Evolutionary conservation across 257 asterid species (phyloP), one percentile per base, ranked within the genome.

Genomic region (Gynochthodes officinalis): DNA sequence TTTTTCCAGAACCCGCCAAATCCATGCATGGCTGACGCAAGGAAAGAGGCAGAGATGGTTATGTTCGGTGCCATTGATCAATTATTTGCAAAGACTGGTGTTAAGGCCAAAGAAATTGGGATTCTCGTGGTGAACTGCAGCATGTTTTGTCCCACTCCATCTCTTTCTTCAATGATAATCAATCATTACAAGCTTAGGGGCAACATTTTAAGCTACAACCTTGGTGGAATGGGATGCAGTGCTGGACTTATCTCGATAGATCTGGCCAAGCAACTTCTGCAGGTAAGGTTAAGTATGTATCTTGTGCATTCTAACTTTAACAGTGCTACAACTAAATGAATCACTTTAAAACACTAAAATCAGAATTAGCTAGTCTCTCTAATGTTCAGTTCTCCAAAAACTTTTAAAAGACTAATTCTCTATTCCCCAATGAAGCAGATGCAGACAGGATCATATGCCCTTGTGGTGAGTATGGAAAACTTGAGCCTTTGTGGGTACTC

Each of bases 181-280:
- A 88, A 90, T 60, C 93, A 82, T 35, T 90, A 88, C 75, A 88
- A 90, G 86, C 89, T 90, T 16, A 81, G 92, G 49, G 87, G 91
- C 10, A 90, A 85, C 64, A 75, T 90, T 28, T 58, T 86, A 81
- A 86, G 93, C 86, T 90, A 85, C 28, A 90, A 86, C 57, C 95
- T 90, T 79, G 91, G 96, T 61, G 96, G 96, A 39, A 90, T 90
- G 95, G 95, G 95, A 0, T 90, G 96, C 76, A 90, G 96, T 74
- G 95, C 96, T 42, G 96, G 96, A 1, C 73, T 90, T 14, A 85
- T 90, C 68, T 88, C 96, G 4, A 86, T 88, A 37, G 95, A 90
- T 52, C 95, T 90, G 71, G 96, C 96, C 59, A 86, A 85, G 48
- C 90, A 90, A 60, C 88, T 88, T 61, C 44, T 88, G 49, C 93